Evolutionary conservation across 2,329 filamentous ascomycete genomes (phyloP), one percentile per base, ranked within the genome.

Genomic region (Nakataea oryzae): DNA sequence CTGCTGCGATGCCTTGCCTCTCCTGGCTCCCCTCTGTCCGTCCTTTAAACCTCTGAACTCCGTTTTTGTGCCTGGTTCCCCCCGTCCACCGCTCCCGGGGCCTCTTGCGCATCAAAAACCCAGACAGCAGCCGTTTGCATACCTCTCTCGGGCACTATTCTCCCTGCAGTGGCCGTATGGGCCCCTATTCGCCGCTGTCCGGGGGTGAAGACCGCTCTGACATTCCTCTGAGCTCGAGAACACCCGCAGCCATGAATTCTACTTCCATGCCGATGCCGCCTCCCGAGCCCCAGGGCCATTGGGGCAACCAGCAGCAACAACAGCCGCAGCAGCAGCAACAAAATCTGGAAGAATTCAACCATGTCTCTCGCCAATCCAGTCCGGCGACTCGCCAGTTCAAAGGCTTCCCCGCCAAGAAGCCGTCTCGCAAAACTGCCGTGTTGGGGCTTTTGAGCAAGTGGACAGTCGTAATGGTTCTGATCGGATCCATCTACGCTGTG

Each of bases 321-420:
- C 28, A 26, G 14, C 27, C 29, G n/a, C 28, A 54, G 17, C 27
- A 28, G 29, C 27, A 17, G 29, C 17, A 12, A 11, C 58, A 60
- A n/a, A 21, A 54, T 27, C 14, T 29, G 21, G 21, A 8, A 11
- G 29, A 17, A 24, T 27, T 57, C 17, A 21, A 11, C 29, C 55
- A 54, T 29, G 4, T 5, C 27, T 24, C 8, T 28, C 41, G 27
- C 27, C 58, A 29, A 21, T 27, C 47, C 11, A 54, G 17, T 9
- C 24, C 26, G 24, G 41, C 32, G 13, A n/a, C 58, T 21, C 26
- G 27, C 47, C 26, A 50, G 54, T 60, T 60, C 41, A 60, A 41
- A 50, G 58, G 58, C 27, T 60, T 60, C 29, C 58, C 58, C 26
- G 41, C 58, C 26, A 60, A 60, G 29, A 60, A 27, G 27, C 41